Percentiles rank a stretch among this genome's conserved stretches.
phyloP scores from a whole-genome alignment of 768 basidiomycete species.

The Lentinus tigrinus region DNA sequence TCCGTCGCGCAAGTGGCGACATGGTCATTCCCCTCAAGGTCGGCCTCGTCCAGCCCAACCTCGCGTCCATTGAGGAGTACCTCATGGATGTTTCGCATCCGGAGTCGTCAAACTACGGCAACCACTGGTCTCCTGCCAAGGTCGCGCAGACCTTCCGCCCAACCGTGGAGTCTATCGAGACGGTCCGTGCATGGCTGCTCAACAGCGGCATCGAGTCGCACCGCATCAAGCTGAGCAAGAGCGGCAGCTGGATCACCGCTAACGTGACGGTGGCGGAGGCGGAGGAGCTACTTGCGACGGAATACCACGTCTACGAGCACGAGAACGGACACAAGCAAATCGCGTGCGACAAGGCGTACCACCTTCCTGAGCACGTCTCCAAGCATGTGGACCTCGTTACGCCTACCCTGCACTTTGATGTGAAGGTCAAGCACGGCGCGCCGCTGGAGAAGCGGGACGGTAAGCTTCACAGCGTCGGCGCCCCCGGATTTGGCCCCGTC shows the following conservation, averaged over 20 bases:
- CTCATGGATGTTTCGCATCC: slow-evolving; percentile 51
- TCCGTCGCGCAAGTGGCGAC: slow-evolving; percentile 33
- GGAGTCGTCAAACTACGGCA: slow-evolving; percentile 47
- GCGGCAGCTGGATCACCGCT: slow-evolving; percentile 44
- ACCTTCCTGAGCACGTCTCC: slow-evolving; percentile 58
- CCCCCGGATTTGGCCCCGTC: slow-evolving; percentile 1
- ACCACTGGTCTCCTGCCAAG: slow-evolving; percentile 44
- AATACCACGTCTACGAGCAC: slow-evolving; percentile 62
- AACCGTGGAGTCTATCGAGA: slow-evolving; percentile 35
- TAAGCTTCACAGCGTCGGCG: too few relatives aligned
- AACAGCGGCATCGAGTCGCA: slow-evolving; percentile 37
- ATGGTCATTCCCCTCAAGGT: slow-evolving; percentile 44
- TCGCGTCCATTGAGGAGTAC: slow-evolving; percentile 42
- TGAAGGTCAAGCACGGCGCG: not conserved
- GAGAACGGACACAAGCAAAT: slow-evolving; percentile 50
- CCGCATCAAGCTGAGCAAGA: slow-evolving; percentile 37
- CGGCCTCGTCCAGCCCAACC: slow-evolving; percentile 45
- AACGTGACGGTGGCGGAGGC: slow-evolving; percentile 43
- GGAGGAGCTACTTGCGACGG: slow-evolving; percentile 41
- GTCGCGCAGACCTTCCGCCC: slow-evolving; percentile 49
- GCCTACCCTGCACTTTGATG: slow-evolving; percentile 66
- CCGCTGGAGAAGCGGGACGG: slow-evolving; percentile 10
- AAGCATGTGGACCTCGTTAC: slow-evolving; percentile 65
- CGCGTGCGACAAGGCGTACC: slow-evolving; percentile 59
- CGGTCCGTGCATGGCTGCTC: slow-evolving; percentile 43